Evolutionary conservation across 192 early-diverging fungal species (phyloP).

Genomic region (Phlyctochytrium bullatum): DNA sequence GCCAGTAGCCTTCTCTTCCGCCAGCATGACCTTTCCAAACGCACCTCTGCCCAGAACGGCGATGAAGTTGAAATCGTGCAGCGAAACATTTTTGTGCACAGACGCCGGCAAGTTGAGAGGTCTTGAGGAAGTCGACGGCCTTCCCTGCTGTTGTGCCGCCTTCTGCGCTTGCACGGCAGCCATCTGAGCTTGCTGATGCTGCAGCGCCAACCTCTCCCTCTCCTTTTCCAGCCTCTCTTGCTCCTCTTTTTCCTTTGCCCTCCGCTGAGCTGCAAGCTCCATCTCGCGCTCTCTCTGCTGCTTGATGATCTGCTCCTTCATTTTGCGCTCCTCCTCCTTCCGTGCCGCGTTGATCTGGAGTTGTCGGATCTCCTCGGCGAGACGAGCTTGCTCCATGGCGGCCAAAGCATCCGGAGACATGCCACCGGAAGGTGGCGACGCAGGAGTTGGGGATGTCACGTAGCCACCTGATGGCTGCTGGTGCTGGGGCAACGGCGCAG

Average conservation of each 20-base stretch:
- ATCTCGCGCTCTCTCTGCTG: background rate
- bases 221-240: background rate
- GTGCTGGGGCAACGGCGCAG: too few relatives aligned
- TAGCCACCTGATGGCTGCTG: too few relatives aligned
- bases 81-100: slow-evolving; percentile 27
- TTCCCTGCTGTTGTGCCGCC: too few relatives aligned
- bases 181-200: background rate
- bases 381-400: background rate
- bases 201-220: too few relatives aligned
- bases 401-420: too few relatives aligned
- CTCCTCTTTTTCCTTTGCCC: slow-evolving; percentile 4
- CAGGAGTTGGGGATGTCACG: too few relatives aligned
- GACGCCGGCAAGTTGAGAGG: background rate
- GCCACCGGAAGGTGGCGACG: too few relatives aligned
- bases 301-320: background rate
- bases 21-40: slow-evolving; percentile 98
- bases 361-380: slow-evolving; percentile 4
- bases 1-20: slow-evolving; percentile 76
- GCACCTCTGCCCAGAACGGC: slow-evolving; percentile 94
- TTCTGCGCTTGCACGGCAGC: slow-evolving; percentile 3
- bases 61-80: slow-evolving; percentile 58
- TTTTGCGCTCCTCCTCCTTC: background rate
- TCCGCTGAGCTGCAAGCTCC: background rate
- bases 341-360: background rate
- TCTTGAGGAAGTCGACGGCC: too few relatives aligned